Conservation (phyloP, 1,284 basidiomycete genomes). For the Leccinum solheimii region DNA sequence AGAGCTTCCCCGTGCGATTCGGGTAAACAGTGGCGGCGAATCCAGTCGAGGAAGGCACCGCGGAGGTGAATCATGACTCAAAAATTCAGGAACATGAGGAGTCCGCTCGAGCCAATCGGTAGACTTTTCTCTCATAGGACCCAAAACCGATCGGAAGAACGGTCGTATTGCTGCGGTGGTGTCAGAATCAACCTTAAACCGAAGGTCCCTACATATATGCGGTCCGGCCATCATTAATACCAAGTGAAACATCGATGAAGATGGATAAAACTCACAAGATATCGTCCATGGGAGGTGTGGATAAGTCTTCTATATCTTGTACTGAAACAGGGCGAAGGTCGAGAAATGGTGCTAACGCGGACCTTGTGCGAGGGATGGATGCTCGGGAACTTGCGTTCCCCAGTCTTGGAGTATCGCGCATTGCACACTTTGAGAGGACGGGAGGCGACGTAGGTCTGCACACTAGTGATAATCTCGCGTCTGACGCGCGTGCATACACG, state of each 20-base stretch:
- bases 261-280: slow-evolving; percentile 30
- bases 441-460: slow-evolving; percentile 41
- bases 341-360: slow-evolving; percentile 19
- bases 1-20: slow-evolving; percentile 21
- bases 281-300: slow-evolving; percentile 32
- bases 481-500: slow-evolving; percentile 20
- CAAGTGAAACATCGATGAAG: neutral
- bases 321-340: slow-evolving; percentile 20
- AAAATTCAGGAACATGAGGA: slow-evolving; percentile 35
- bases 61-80: slow-evolving; percentile 30
- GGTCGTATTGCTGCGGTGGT: slow-evolving; percentile 25
- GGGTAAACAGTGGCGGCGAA: slow-evolving; percentile 51
- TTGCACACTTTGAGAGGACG: slow-evolving; percentile 40
- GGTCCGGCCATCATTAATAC: neutral
- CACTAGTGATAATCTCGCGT: slow-evolving; percentile 22
- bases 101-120: slow-evolving; percentile 4
- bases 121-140: neutral
- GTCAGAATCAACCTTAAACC: slow-evolving; percentile 33
- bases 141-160: slow-evolving; percentile 22
- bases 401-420: slow-evolving; percentile 39
- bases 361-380: slow-evolving; percentile 30
- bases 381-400: slow-evolving; percentile 23
- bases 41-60: slow-evolving; percentile 30
- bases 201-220: slow-evolving; percentile 34
- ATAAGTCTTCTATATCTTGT: slow-evolving; percentile 27